Base-by-base conservation (phyloP, 768 basidiomycete species). In the Rhodosporidiobolus odoratus region DNA sequence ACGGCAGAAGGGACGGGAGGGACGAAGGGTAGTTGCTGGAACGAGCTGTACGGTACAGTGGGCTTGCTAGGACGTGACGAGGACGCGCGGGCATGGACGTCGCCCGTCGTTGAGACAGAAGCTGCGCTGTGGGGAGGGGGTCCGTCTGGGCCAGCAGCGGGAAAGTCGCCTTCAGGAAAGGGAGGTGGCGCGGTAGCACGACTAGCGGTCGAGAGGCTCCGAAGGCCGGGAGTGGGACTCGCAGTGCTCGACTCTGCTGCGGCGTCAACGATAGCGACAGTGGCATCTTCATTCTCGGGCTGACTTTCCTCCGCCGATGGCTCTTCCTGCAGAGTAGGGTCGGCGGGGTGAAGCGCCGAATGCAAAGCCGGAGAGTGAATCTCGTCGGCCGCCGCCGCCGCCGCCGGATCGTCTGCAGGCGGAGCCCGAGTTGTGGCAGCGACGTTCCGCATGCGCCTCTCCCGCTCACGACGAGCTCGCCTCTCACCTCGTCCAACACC, bases 401-500 rank as follows among this genome's bases (percentile, higher is more conserved):
- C 7, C 35, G 82, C 83, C 17, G 78, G 78, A 17, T 81, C 68
- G 16, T 54, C 52, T 19, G 59, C 38, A 4, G 60, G 30, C 21
- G 66, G 37, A 2, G 50, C 73, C n/a, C 54, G 35, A 25, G 35
- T 34, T 8, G 59, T 52, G 16, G 81, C 76, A n/a, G 84, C 84
- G 10, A 85, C 85, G 25, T 83, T 81, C 54, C 87, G 83, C 43
- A 83, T 84, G 77, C 89, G 89, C 41, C 91, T 85, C 21, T 89
- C 87, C 62, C 91, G 84, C 65, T 92, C 84, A 41, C 92, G 83
- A 30, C 91, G 90, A 17, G 91, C 91, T 68, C 92, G 81, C 40
- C 92, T 84, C 79, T 93, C 92, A 3, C 90, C 89, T 7, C 92
- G 86, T 12, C 90, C 92, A 53, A 94, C 91, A 41, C 92, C 84